phyloP scores from a whole-genome alignment of 768 basidiomycete genomes.

The Boletellus ananas region DNA sequence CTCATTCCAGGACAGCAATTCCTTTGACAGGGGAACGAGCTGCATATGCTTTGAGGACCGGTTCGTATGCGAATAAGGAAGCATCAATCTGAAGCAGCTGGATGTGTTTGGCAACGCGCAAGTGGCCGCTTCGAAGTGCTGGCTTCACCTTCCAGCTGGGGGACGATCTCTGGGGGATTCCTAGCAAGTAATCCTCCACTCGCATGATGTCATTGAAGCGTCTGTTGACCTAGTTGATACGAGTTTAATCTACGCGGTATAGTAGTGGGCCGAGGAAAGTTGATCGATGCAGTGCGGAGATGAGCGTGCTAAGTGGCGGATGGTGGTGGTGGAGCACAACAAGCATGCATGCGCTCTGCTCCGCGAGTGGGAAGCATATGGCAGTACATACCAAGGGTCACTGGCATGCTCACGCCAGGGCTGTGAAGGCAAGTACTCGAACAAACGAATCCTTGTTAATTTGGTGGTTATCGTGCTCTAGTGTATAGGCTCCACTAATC shows the following conservation, averaged over 20 bases:
- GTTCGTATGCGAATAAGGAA: conserved; percentile 60
- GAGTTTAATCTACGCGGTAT: conserved; percentile 12
- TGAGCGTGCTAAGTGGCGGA: too few species aligned
- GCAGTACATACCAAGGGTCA: too few species aligned
- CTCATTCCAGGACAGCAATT: conserved; percentile 53
- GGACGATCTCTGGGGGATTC: conserved; percentile 46
- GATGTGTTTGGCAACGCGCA: conserved; percentile 37
- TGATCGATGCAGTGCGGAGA: background rate
- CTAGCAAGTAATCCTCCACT: conserved; percentile 49
- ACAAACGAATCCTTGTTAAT: too few species aligned
- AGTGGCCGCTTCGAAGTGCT: conserved; percentile 35
- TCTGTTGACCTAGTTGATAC: conserved; percentile 30
- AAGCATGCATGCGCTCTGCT: background rate
- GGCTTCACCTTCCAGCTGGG: conserved; percentile 50
- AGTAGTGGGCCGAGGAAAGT: background rate
- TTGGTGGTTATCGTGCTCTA: too few species aligned
- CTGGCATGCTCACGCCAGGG: too few species aligned
- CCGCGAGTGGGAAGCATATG: background rate
- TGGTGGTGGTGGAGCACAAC: background rate
- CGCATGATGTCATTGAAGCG: conserved; percentile 39
- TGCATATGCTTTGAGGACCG: conserved; percentile 51
- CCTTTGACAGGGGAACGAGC: conserved; percentile 45
- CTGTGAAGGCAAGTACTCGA: too few species aligned
- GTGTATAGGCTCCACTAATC: too few species aligned
- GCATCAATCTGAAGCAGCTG: conserved; percentile 58